phyloP scores from a whole-genome alignment of 1,139 yeast species.

The Petasospora fabianii region DNA sequence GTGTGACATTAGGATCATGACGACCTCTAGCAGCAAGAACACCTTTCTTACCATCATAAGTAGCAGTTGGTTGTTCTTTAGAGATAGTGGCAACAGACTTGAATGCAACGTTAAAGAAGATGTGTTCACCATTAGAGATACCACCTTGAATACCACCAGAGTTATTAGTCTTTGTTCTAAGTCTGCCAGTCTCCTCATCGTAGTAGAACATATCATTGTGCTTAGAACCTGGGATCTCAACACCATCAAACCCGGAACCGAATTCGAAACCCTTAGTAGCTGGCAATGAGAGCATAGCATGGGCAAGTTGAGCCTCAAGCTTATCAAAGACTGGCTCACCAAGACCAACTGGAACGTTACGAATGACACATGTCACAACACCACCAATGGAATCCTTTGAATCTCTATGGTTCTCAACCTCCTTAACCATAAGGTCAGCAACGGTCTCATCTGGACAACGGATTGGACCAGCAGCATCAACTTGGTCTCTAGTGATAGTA shows the following conservation, averaged over 20 bases:
- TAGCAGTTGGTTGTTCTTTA: conserved; percentile 83
- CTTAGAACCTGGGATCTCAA: conserved; percentile 83
- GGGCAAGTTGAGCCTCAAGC: conserved; percentile 90
- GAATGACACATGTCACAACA: conserved; percentile 92
- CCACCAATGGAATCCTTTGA: conserved; percentile 94
- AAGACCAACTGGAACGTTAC: conserved; percentile 89
- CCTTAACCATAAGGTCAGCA: conserved; percentile 78
- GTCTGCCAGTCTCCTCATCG: conserved; percentile 49
- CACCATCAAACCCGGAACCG: conserved; percentile 93
- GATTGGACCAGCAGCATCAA: conserved; percentile 84
- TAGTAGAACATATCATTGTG: conserved; percentile 85
- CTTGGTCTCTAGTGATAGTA: conserved; percentile 81
- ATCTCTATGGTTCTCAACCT: conserved; percentile 84
- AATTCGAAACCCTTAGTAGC: conserved; percentile 98
- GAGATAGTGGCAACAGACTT: conserved; percentile 97
- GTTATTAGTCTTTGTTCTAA: conserved; percentile 85
- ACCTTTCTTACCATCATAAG: conserved; percentile 85
- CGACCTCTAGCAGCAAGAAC: conserved; percentile 93
- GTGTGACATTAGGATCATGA: conserved; percentile 98
- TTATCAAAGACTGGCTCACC: conserved; percentile 99
- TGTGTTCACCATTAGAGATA: conserved; percentile 91
- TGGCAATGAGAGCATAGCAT: conserved; percentile 96
- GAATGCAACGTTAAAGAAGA: conserved; percentile 92
- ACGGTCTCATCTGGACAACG: conserved; percentile 83
- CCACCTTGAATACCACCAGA: conserved; percentile 99